A percentile compares a stretch with the other conserved stretches of the same genome.
phyloP scores from a whole-genome alignment of 176 grass and related monocot species.

The Oryza australiensis region DNA sequence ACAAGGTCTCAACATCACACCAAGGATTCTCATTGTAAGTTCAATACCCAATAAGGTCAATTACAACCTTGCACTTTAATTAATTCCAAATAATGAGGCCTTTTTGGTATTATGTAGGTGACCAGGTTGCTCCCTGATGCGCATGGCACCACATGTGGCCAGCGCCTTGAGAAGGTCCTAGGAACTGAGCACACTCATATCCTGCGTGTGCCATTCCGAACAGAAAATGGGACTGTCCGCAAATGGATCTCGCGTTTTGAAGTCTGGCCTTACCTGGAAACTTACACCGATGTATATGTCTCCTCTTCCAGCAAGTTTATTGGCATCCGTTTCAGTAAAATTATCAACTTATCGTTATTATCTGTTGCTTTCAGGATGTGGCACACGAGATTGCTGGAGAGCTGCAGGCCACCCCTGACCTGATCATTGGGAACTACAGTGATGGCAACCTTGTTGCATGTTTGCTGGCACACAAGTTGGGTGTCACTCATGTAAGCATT shows the following conservation, averaged over 20 bases:
- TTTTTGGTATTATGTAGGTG: conserved; percentile 39
- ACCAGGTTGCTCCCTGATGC: conserved; percentile 74
- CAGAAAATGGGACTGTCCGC: conserved; percentile 62
- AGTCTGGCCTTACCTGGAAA: conserved; percentile 86
- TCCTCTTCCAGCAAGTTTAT: not conserved
- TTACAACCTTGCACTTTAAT: not conserved
- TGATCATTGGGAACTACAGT: conserved; percentile 83
- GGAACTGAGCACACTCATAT: conserved; percentile 86
- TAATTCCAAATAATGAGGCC: not conserved
- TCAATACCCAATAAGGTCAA: not conserved
- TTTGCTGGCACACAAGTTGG: conserved; percentile 66
- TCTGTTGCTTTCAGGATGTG: conserved; percentile 54
- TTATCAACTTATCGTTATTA: not conserved
- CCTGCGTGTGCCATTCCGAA: conserved; percentile 73
- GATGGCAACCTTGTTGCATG: conserved; percentile 76
- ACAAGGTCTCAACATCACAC: conserved; percentile 73
- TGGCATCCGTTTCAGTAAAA: not conserved
- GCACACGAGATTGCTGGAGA: conserved; percentile 75
- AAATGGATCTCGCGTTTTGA: conserved; percentile 88
- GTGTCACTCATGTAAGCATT: conserved; percentile 60
- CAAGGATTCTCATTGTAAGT: conserved; percentile 77
- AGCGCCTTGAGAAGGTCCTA: conserved; percentile 74
- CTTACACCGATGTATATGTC: conserved; percentile 64
- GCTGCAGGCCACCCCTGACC: conserved; percentile 66
- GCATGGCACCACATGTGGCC: conserved; percentile 69